These are phyloP conservation scores for Chytriomyces hyalinus DNA, from an alignment of 192 early-diverging fungal species.

Conservation along the genomic window DNA sequence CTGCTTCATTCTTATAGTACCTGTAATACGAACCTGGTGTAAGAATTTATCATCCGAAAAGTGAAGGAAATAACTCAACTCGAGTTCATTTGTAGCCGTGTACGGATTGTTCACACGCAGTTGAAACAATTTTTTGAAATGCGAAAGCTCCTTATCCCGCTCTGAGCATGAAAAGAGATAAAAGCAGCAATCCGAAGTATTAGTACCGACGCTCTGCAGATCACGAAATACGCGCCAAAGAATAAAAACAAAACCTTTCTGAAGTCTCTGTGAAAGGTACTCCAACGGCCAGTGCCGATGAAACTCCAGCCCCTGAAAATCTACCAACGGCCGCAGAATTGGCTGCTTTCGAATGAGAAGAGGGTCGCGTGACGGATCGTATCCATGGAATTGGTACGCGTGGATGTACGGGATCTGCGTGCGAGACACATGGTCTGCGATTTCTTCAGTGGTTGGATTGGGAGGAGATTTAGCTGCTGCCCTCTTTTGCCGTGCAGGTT, in stretches of 20 bases:
- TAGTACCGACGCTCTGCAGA: neutral
- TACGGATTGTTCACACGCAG: conserved; percentile 36
- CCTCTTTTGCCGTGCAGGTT: neutral
- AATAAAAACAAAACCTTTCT: conserved; percentile 17
- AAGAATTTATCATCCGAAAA: neutral
- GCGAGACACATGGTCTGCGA: neutral
- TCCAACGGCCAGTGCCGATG: conserved; percentile 39
- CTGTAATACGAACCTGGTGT: too few relatives aligned
- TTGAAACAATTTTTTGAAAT: conserved; percentile 33
- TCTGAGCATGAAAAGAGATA: neutral
- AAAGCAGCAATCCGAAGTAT: neutral
- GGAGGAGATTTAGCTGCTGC: neutral
- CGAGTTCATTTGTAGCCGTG: conserved; percentile 8
- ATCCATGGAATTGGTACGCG: conserved; percentile 31
- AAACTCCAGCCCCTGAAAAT: conserved; percentile 32
- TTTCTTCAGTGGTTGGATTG: neutral
- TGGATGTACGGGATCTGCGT: conserved; percentile 18
- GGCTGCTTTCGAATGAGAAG: conserved; percentile 24
- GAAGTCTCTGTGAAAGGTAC: conserved; percentile 29
- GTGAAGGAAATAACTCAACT: conserved; percentile 4
- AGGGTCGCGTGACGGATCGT: conserved; percentile 29
- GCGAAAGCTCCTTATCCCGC: conserved; percentile 32
- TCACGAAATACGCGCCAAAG: neutral
- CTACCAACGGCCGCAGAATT: conserved; percentile 29
- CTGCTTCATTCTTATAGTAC: too few relatives aligned